phyloP scores from a whole-genome alignment of 805 yeast genomes.

The Maudiozyma bulderi region DNA sequence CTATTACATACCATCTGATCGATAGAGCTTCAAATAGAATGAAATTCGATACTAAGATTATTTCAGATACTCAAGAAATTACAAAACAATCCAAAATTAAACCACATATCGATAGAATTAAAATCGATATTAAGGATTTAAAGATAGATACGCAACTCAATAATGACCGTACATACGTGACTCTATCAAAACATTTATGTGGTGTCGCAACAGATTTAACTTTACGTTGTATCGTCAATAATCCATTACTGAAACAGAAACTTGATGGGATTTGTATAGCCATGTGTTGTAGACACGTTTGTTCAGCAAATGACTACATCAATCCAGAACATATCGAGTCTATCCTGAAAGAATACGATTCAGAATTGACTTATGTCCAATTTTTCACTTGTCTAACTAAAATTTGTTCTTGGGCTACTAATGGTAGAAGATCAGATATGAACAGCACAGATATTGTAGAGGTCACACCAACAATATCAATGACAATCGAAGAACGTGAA shows the following conservation, averaged over 20 bases:
- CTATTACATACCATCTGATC: constrained; percentile 41
- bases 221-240: constrained; percentile 47
- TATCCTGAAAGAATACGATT: constrained; percentile 33
- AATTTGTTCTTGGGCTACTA: constrained; percentile 84
- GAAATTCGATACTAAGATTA: constrained; percentile 67
- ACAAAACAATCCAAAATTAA: background rate
- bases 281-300: constrained; percentile 87
- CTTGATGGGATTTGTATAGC: constrained; percentile 66
- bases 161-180: constrained; percentile 30
- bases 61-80: constrained; percentile 38
- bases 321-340: constrained; percentile 17
- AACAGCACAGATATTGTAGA: constrained; percentile 27
- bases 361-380: constrained; percentile 12
- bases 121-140: constrained; percentile 76
- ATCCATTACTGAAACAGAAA: constrained; percentile 12
- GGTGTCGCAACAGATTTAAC: constrained; percentile 93
- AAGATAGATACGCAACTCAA: constrained; percentile 37
- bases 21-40: constrained; percentile 71
- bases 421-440: constrained; percentile 44
- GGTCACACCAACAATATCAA: constrained; percentile 28
- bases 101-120: constrained; percentile 15
- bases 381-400: constrained; percentile 45
- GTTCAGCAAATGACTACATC: constrained; percentile 42
- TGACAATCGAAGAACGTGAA: constrained; percentile 42
- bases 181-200: constrained; percentile 81